A percentile compares a stretch with the other conserved stretches of the same genome.
Conservation (phyloP, 2,329 filamentous ascomycete genomes). For the Sordariomycetes sp. region DNA sequence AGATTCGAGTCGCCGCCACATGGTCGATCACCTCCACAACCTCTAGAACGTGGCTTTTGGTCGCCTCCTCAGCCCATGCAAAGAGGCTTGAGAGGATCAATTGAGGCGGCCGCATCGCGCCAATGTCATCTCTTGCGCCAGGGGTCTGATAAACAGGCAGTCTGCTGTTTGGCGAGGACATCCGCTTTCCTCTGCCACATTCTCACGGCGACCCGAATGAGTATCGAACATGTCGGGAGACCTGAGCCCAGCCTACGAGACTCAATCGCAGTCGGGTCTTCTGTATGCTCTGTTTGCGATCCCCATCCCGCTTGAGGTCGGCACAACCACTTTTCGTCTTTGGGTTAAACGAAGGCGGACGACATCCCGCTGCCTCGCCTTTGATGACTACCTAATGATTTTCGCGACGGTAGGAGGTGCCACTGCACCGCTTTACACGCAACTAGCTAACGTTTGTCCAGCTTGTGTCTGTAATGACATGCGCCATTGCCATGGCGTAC, state of each 20-base stretch:
- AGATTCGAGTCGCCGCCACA: too few relatives aligned
- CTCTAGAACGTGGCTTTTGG: too few relatives aligned
- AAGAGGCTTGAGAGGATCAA: too few relatives aligned
- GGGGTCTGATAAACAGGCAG: too few relatives aligned
- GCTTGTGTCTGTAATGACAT: neutral
- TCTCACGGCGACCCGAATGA: too few relatives aligned
- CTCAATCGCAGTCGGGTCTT: constrained; percentile 6
- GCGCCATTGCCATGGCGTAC: constrained; percentile 4
- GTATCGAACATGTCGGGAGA: too few relatives aligned
- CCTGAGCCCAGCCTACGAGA: constrained; percentile 6
- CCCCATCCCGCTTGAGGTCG: constrained; percentile 6
- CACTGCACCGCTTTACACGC: neutral
- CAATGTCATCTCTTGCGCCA: too few relatives aligned
- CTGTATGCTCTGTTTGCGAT: constrained; percentile 6
- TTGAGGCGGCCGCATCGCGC: too few relatives aligned
- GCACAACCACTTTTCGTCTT: constrained; percentile 6
- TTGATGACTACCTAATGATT: constrained; percentile 9
- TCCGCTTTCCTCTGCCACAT: too few relatives aligned
- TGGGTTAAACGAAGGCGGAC: constrained; percentile 3
- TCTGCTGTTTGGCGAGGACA: too few relatives aligned
- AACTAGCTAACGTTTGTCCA: neutral
- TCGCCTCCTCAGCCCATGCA: too few relatives aligned
- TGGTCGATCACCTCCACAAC: too few relatives aligned
- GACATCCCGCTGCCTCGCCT: neutral
- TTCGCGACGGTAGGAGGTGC: constrained; percentile 6